phyloP scores from a whole-genome alignment of 371 early-diverging fungal species.

The Batrachochytrium dendrobatidis region DNA sequence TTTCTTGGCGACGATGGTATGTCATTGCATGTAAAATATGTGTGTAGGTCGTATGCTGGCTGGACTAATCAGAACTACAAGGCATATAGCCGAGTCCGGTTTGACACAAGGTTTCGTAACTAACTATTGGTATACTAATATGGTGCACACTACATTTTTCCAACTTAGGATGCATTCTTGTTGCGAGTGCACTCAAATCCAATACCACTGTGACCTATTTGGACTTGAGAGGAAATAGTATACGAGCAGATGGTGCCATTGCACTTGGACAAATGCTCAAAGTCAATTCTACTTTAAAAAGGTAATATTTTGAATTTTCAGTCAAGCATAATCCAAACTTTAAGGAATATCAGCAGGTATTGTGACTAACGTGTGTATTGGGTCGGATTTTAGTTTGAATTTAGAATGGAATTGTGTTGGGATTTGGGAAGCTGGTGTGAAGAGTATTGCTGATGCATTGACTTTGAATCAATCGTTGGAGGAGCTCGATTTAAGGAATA shows the following conservation, averaged over 20 bases:
- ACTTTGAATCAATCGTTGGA: slow-evolving; percentile 34
- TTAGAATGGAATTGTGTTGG: slow-evolving; percentile 55
- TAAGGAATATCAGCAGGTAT: background rate
- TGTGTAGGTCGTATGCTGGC: too few relatives aligned
- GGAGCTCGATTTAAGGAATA: slow-evolving; percentile 46
- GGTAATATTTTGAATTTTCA: slow-evolving; percentile 14
- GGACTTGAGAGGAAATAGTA: slow-evolving; percentile 44
- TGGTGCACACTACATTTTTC: too few relatives aligned
- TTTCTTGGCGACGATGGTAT: slow-evolving; percentile 45
- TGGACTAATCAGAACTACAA: background rate
- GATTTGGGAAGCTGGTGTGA: slow-evolving; percentile 44
- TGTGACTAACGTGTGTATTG: background rate
- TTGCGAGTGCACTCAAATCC: slow-evolving; percentile 34
- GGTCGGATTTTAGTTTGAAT: slow-evolving; percentile 14
- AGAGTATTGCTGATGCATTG: slow-evolving; percentile 40
- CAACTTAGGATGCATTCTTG: slow-evolving; percentile 30
- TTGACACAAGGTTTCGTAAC: too few relatives aligned
- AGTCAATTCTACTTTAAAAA: slow-evolving; percentile 30
- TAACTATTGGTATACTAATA: too few relatives aligned
- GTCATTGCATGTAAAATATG: too few relatives aligned
- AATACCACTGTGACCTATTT: slow-evolving; percentile 27
- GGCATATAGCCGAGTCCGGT: too few relatives aligned
- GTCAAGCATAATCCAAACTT: too few relatives aligned
- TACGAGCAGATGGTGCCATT: slow-evolving; percentile 44
- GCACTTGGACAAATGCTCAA: slow-evolving; percentile 44